Evolutionary conservation across 1,284 basidiomycete species (phyloP), one percentile per base, ranked within the genome.

Genomic region (Vanrija sp.): DNA sequence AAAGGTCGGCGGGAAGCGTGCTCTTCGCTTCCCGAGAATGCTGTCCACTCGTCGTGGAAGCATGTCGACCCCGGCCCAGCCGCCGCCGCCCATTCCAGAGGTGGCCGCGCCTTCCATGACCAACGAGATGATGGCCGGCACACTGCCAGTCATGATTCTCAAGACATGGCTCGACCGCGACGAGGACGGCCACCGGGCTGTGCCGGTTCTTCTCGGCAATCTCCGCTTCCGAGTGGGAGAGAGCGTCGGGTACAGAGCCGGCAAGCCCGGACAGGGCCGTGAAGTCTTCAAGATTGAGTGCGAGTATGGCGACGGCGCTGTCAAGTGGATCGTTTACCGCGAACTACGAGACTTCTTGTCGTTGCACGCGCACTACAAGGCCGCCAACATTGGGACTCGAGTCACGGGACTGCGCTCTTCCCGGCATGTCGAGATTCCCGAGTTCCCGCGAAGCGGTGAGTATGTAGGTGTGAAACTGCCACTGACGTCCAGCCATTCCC

Each of bases 261-360:
- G 65, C 1, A 47, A 48, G 29, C 45, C 28, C 3, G 43, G 43
- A 1, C 68, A 69, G 9, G 73, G 74, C 0, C 67, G 71, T 45
- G 75, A 76, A 54, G 71, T 76, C 65, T 77, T 74, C 67, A 73
- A 76, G 61, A 63, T 77, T 39, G 75, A 83, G 75, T 95, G 94
- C 76, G 91, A 96, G 76, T 98, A 98, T 70, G 95, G 91, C 1
- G 93, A 96, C 63, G 91, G 91, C n/a, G 86, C 87, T 4, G 86
- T 88, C 55, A 86, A 90, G 73, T 98, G 96, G 95, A 92, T 97
- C 29, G 85, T 98, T 45, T 98, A 98, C 76, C 86, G 95, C 52
- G 89, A 95, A 75, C 81, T 97, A 50, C 85, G 91, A 58, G 95
- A 98, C 74, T 97, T 99, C 70, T 65, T 97, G 51, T 88, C 87